These are phyloP conservation scores for Gonium pectorale DNA, from an alignment of 139 green algal species.

Conservation along the genomic window DNA sequence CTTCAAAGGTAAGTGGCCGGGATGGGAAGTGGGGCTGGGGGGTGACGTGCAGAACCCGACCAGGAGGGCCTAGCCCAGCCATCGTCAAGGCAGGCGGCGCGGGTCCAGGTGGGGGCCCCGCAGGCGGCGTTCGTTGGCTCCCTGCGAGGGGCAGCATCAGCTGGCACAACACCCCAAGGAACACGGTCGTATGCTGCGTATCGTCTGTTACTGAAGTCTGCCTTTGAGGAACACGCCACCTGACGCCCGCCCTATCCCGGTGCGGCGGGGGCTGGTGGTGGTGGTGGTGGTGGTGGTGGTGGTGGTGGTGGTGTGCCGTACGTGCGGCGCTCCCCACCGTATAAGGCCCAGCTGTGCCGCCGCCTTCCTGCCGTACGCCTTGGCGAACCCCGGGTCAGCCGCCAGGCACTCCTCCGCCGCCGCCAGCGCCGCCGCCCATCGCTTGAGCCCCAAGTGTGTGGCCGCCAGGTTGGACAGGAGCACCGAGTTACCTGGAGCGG, in stretches of 20 bases:
- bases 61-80: too few relatives aligned
- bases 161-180: background rate
- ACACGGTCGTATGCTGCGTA: background rate
- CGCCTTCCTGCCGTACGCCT: constrained; percentile 41
- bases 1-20: background rate
- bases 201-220: background rate
- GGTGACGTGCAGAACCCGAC: too few relatives aligned
- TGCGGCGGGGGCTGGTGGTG: too few relatives aligned
- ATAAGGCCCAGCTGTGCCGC: constrained; percentile 24
- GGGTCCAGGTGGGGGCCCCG: too few relatives aligned
- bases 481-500: background rate
- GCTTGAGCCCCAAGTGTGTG: background rate
- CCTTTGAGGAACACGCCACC: background rate
- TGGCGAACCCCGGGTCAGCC: constrained; percentile 9
- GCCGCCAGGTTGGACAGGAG: constrained; percentile 30
- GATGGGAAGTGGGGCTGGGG: background rate
- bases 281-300: background rate
- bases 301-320: background rate
- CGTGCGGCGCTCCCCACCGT: background rate
- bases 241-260: background rate
- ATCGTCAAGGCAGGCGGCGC: too few relatives aligned
- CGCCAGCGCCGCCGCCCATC: background rate
- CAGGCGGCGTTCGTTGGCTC: too few relatives aligned
- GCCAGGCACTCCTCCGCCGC: constrained; percentile 9
- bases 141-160: too few relatives aligned